Percentiles rank a stretch among this genome's conserved stretches.
Evolutionary conservation across 768 basidiomycete species (phyloP).

Genomic region (Rhizopogon rudus): DNA sequence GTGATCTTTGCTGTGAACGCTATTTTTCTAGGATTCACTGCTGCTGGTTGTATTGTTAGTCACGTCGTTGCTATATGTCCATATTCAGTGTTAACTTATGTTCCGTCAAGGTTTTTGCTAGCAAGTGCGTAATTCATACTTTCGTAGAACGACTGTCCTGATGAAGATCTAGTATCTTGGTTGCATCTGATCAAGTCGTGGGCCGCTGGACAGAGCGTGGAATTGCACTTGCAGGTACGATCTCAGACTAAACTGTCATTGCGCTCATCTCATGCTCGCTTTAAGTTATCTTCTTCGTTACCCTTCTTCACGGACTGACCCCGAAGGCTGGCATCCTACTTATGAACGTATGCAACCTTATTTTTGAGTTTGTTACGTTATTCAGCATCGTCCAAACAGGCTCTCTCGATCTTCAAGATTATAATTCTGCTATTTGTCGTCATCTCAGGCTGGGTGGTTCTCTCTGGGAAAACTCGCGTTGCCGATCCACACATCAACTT

Average conservation of each 20-base stretch:
- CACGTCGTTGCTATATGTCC: neutral
- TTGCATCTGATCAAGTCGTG: slow-evolving; percentile 35
- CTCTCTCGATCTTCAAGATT: slow-evolving; percentile 50
- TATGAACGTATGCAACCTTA: slow-evolving; percentile 43
- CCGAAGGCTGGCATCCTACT: slow-evolving; percentile 44
- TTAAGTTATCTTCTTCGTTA: slow-evolving; percentile 46
- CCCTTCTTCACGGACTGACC: slow-evolving; percentile 46
- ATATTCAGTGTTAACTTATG: neutral
- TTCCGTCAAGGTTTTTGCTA: slow-evolving; percentile 27
- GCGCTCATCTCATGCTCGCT: neutral
- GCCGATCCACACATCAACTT: slow-evolving; percentile 55
- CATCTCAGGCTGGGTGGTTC: slow-evolving; percentile 55
- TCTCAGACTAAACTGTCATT: neutral
- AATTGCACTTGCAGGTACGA: slow-evolving; percentile 51
- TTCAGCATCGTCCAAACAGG: slow-evolving; percentile 21
- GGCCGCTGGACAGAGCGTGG: slow-evolving; percentile 50
- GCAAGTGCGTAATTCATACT: slow-evolving; percentile 21
- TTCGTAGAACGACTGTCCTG: neutral
- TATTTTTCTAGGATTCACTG: slow-evolving; percentile 39
- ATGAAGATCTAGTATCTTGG: slow-evolving; percentile 37
- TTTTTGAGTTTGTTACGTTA: neutral
- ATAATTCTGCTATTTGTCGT: slow-evolving; percentile 50
- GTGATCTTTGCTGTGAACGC: slow-evolving; percentile 44
- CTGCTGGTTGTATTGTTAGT: slow-evolving; percentile 46
- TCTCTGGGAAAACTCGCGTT: slow-evolving; percentile 53